Base-by-base conservation (phyloP, 345 rosid genomes). In the Camelina sativa region DNA sequence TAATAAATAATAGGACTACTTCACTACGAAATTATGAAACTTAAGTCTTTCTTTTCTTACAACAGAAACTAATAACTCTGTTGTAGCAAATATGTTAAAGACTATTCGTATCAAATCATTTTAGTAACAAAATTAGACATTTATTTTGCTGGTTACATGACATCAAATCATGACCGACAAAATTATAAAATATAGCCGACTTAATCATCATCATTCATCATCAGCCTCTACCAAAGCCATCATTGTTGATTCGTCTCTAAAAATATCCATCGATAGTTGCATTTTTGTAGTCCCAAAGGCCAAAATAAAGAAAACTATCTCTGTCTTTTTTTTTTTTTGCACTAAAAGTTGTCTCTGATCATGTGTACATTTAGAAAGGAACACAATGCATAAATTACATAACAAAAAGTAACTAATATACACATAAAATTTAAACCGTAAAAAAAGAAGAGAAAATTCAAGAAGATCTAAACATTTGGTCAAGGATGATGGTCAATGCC, bases 401-500 rank as follows among this genome's bases (percentile, higher is more conserved):
- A 37, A 64, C 52, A 57, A 61, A 64, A 62, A 56, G n/a, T 16
- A 58, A 48, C 70, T 69, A 69, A 32, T 41, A 69, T 57, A 64
- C 59, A 71, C 43, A 22, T 20, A 12, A 77, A 65, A 56, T 7
- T 6, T 2, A 54, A 40, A 40, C 58, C 53, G 66, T 65, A 3
- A 63, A 11, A 54, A 48, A 9, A 11, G 5, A 64, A 32, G 1
- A 32, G 35, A 37, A 38, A 65, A 65, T 22, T 77, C 68, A 81
- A 54, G 67, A 66, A 43, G 97, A 90, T 58, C 88, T 84, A 72
- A 82, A 92, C 99, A 95, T 95, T 80, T 90, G 96, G 64, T 92
- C 97, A 5, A 95, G 92, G 41, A 92, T 85, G 71, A 92, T 90
- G 73, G 90, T 91, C 0, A 95, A 61, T 3, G 96, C 91, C 99